These are phyloP conservation scores for Fusarium buharicum DNA, from an alignment of 2,329 filamentous ascomycete species.

Conservation along the genomic window DNA sequence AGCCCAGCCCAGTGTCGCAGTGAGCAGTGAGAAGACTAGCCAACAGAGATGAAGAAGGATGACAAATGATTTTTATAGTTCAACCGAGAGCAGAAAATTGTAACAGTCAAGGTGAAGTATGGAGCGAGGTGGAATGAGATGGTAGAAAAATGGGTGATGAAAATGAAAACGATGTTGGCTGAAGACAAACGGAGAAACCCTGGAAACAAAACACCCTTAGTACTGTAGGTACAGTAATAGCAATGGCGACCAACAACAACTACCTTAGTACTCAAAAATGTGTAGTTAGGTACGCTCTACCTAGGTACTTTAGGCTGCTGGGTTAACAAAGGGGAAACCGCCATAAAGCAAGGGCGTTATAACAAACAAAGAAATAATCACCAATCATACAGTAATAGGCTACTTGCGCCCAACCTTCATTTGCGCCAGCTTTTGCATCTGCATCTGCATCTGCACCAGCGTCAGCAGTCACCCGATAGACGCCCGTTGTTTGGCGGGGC, in stretches of 20 bases:
- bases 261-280: neutral
- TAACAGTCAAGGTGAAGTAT: neutral
- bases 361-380: conserved; percentile 21
- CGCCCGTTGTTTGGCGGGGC: conserved; percentile 11
- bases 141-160: neutral
- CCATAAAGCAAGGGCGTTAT: neutral
- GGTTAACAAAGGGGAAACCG: neutral
- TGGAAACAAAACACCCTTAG: conserved; percentile 3
- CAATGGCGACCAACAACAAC: neutral
- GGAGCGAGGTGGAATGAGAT: neutral
- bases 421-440: neutral
- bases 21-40: neutral
- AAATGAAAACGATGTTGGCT: conserved; percentile 14
- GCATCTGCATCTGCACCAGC: neutral
- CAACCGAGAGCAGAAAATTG: neutral
- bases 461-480: conserved; percentile 27
- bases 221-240: neutral
- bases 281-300: conserved; percentile 4
- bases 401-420: too few species aligned
- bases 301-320: neutral
- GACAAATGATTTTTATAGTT: neutral
- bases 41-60: too few species aligned
- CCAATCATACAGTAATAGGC: neutral
- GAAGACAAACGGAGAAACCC: conserved; percentile 30
- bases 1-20: neutral